Base-by-base conservation (phyloP, 2,329 filamentous ascomycete species). In the Cladosporium sp. region DNA sequence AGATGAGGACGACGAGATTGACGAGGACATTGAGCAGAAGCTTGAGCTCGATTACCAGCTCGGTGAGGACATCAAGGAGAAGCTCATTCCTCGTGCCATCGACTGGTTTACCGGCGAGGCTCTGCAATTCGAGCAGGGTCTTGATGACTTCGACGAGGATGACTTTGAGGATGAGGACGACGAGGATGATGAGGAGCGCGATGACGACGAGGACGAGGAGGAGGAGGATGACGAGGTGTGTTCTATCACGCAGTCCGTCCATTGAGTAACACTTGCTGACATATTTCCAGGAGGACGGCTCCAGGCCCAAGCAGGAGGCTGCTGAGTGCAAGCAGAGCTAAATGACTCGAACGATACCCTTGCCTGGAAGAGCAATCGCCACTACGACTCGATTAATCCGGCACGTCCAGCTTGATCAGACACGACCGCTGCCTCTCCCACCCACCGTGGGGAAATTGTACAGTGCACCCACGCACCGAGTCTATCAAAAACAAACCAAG, bases 101-200 rank as follows among this genome's bases (percentile, higher is more conserved):
- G 93, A 98, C 75, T 98, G 93, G 93, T 98, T 98, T 73, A 98
- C 93, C 49, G 93, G 93, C 54, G 93, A 98, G 76, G 93, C 93
- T 62, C 84, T 98, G 59, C 91, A 93, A 63, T 98, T 89, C 64
- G 93, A 98, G 79, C 92, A 96, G 71, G 74, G 95, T 56, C 87
- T 92, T 37, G 87, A 95, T 51, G 90, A 92, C 57, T 77, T 90
- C 58, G 86, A 91, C 52, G 86, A 86, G 64, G 87, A 85, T 58
- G 88, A 89, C 59, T 89, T 87, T 61, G 87, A 92, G 55, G 91
- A 95, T 49, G 91, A 96, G 28, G 89, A 95, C 14, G 92, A 96
- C 49, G 91, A 96, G 54, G 90, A 95, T 52, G 91, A 95, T 49
- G 87, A 91, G 59, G 89, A 95, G 56, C 77, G 87, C 54, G 89